A percentile compares a stretch with the other conserved stretches of the same genome.
Evolutionary conservation across 352 stramenopile species (phyloP).

Genomic region (Phytophthora constricta): DNA sequence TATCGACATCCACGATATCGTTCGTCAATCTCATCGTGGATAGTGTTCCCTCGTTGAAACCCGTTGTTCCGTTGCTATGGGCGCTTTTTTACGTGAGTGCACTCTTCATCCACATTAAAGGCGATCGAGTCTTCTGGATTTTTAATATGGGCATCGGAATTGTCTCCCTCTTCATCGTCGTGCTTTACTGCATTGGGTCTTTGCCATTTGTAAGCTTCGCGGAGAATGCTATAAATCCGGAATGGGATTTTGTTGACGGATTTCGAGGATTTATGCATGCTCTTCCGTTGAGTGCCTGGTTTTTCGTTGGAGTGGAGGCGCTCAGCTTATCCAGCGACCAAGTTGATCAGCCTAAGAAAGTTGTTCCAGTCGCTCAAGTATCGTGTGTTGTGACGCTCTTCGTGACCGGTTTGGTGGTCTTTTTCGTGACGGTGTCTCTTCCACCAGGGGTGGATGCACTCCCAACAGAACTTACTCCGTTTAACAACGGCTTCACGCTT

Average conservation of each 20-base stretch:
- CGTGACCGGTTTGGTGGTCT: conserved; percentile 40
- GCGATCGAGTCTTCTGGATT: conserved; percentile 46
- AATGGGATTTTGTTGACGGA: conserved; percentile 25
- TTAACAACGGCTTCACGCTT: conserved; percentile 42
- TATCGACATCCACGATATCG: conserved; percentile 32
- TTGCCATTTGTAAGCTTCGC: conserved; percentile 37
- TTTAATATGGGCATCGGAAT: conserved; percentile 45
- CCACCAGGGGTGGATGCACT: conserved; percentile 37
- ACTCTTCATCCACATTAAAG: conserved; percentile 40
- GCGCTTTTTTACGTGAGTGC: conserved; percentile 41
- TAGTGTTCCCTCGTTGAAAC: not conserved
- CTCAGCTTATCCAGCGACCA: conserved; percentile 42
- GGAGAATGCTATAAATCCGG: conserved; percentile 16
- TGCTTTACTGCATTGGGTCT: conserved; percentile 48
- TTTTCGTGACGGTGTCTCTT: conserved; percentile 43
- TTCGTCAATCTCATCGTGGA: not conserved
- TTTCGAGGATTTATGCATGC: conserved; percentile 43
- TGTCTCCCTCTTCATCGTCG: conserved; percentile 41
- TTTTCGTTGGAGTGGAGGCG: conserved; percentile 58
- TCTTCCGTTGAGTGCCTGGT: conserved; percentile 46
- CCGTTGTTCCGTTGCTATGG: conserved; percentile 33
- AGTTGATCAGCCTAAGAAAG: conserved; percentile 45
- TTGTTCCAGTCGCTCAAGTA: conserved; percentile 52
- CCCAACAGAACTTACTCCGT: conserved; percentile 31
- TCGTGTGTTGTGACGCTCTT: conserved; percentile 50